Base-by-base conservation (phyloP, 257 asterid species). In the Nicotiana benthamiana region DNA sequence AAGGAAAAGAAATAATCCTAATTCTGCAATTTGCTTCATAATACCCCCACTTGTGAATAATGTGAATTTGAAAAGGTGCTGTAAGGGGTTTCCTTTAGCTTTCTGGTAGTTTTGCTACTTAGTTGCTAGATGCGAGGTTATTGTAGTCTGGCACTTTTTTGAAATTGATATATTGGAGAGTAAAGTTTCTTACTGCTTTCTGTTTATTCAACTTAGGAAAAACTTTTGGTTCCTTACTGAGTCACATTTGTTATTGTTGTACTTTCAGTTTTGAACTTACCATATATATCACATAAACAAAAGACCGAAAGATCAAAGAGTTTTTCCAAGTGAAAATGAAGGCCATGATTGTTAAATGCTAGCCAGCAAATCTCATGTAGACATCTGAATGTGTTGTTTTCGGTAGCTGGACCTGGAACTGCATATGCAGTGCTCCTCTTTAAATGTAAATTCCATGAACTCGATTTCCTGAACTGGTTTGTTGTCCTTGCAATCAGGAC, bases 401-500 rank as follows among this genome's bases (percentile, higher is more conserved):
- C 36, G 24, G 78, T 46, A 72, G 60, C 20, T 72, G n/a, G 5
- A 51, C 6, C 13, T 51, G 56, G 60, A 72, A 13, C 60, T 72
- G 78, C 60, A 46, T 22, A 22, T 46, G 59, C 36, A 56, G 61
- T 74, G 60, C 24, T 24, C 3, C 40, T 74, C 78, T 48, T 70
- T 70, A 13, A 43, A 43, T 40, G 48, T 70, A 70, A 43, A 70
- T 15, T 70, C 22, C 34, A 57, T 43, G 34, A 53, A 53, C n/a
- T 2, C 3, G 4, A 18, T 56, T 5, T 18, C 3, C 62, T 56
- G 62, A 74, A 48, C 54, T 57, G 11, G 46, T 36, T 61, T 34
- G 5, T 24, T 79, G 34, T 54, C 32, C 81, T 46, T 59, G 56
- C 84, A 76, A 57, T 77, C 57, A 72, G 80, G 79, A 79, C 46